Conservation (phyloP, 495 filamentous ascomycete genomes). For the Acidomyces sp. region DNA sequence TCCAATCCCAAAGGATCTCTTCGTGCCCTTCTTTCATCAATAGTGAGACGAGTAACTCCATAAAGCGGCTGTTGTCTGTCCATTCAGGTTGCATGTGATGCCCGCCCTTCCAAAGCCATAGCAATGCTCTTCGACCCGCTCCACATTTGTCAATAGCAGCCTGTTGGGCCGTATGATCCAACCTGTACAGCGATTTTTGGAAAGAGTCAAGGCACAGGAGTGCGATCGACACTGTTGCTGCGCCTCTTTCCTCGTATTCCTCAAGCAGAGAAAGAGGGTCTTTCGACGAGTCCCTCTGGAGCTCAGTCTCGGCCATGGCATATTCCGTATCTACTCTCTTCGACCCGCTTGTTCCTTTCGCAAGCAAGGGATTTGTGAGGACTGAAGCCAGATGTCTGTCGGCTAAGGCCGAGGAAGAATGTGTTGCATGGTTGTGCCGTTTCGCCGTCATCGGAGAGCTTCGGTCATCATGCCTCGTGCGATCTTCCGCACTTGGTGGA, state of each 20-base stretch:
- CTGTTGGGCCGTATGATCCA: not conserved
- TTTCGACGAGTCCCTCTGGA: slow-evolving; percentile 1
- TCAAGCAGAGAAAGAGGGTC: slow-evolving; percentile 15
- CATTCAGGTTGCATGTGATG: slow-evolving; percentile 3
- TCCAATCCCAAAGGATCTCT: slow-evolving; percentile 14
- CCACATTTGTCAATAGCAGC: not conserved
- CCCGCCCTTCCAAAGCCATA: slow-evolving; percentile 10
- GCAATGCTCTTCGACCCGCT: slow-evolving; percentile 9
- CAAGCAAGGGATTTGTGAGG: slow-evolving; percentile 14
- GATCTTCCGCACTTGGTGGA: slow-evolving; percentile 15
- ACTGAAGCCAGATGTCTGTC: slow-evolving; percentile 17
- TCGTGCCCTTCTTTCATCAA: slow-evolving; percentile 9
- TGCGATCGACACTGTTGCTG: slow-evolving; percentile 9
- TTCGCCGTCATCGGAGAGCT: not conserved
- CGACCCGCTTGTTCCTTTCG: not conserved
- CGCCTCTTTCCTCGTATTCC: slow-evolving; percentile 9
- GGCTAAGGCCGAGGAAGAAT: slow-evolving; percentile 12
- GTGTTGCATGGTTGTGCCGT: not conserved
- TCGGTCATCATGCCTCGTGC: not conserved
- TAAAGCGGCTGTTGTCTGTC: not conserved
- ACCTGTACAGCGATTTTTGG: not conserved
- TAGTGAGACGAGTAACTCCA: not conserved
- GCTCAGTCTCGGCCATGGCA: slow-evolving; percentile 1
- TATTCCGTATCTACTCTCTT: not conserved
- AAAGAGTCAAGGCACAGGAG: slow-evolving; percentile 7